phyloP scores from a whole-genome alignment of 257 asterid species.

The Solanum microdontum region DNA sequence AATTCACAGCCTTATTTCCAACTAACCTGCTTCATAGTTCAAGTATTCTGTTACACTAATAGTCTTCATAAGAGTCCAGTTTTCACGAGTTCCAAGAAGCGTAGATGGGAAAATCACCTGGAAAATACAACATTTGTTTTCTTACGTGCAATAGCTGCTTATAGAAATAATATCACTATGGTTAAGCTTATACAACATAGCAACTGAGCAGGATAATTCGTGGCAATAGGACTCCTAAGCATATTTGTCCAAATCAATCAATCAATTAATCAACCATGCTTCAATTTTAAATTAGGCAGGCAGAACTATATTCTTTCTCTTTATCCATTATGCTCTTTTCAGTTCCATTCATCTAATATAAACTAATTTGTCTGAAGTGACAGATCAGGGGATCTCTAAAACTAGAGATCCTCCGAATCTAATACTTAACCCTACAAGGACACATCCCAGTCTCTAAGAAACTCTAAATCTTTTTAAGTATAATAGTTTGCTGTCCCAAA shows the following conservation, averaged over 20 bases:
- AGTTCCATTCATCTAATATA: neutral
- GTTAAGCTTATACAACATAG: neutral
- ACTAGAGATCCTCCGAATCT: neutral
- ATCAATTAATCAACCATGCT: neutral
- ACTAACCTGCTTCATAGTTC: constrained; percentile 93
- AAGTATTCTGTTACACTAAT: constrained; percentile 94
- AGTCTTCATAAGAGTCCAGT: constrained; percentile 94
- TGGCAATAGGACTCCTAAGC: neutral
- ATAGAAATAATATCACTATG: neutral
- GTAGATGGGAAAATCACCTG: constrained; percentile 97
- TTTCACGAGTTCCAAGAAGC: constrained; percentile 94
- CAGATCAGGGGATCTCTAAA: neutral
- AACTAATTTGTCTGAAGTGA: neutral
- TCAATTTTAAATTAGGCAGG: neutral
- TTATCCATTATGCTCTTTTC: neutral
- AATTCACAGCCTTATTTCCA: neutral
- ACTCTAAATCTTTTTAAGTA: neutral
- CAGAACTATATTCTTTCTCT: neutral
- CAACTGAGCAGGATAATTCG: neutral
- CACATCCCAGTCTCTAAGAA: neutral
- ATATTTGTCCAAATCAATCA: neutral
- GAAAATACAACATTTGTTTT: neutral
- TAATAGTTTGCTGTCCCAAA: neutral
- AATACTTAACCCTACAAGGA: neutral
- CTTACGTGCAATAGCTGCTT: neutral